Conservation (phyloP, 2,329 filamentous ascomycete genomes). For the Microdochium trichocladiopsis region DNA sequence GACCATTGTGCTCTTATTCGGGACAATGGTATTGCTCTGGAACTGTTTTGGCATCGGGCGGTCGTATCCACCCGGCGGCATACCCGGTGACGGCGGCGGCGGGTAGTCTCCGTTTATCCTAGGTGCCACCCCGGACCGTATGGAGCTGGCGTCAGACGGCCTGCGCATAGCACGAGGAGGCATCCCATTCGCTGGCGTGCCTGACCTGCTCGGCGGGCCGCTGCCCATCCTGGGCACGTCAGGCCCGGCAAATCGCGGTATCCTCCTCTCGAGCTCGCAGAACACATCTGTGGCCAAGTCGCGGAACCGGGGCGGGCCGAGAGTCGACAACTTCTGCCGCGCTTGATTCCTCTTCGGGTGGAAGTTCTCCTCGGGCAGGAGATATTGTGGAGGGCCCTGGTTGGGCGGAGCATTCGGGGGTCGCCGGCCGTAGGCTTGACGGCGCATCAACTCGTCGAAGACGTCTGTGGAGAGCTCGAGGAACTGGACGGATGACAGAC, state of each 20-base stretch:
- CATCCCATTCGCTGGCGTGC: slow-evolving; percentile 55
- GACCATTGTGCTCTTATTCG: slow-evolving; percentile 95
- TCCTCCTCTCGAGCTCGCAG: slow-evolving; percentile 85
- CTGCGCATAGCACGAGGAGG: slow-evolving; percentile 43
- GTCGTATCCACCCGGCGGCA: slow-evolving; percentile 58
- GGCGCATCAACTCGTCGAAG: slow-evolving; percentile 85
- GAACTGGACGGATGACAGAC: slow-evolving; percentile 87
- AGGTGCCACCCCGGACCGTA: slow-evolving; percentile 33
- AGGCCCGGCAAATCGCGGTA: slow-evolving; percentile 68
- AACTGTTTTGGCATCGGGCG: slow-evolving; percentile 82
- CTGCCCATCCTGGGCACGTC: slow-evolving; percentile 66
- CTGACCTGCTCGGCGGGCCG: slow-evolving; percentile 51
- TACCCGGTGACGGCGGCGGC: slow-evolving; percentile 52
- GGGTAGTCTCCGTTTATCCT: slow-evolving; percentile 35
- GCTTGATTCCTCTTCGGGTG: slow-evolving; percentile 97
- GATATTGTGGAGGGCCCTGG: slow-evolving; percentile 56
- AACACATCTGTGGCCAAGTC: slow-evolving; percentile 95
- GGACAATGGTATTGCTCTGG: slow-evolving; percentile 92
- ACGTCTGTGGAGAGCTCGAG: slow-evolving; percentile 97
- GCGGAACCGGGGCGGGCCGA: slow-evolving; percentile 79
- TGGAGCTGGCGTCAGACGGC: slow-evolving; percentile 56
- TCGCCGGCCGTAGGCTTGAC: slow-evolving; percentile 61
- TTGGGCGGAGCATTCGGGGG: slow-evolving; percentile 43
- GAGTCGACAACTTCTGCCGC: slow-evolving; percentile 86
- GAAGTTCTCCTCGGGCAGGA: slow-evolving; percentile 81